Base-by-base conservation (phyloP, 331 rosid genomes). In the Spiraea crenata region DNA sequence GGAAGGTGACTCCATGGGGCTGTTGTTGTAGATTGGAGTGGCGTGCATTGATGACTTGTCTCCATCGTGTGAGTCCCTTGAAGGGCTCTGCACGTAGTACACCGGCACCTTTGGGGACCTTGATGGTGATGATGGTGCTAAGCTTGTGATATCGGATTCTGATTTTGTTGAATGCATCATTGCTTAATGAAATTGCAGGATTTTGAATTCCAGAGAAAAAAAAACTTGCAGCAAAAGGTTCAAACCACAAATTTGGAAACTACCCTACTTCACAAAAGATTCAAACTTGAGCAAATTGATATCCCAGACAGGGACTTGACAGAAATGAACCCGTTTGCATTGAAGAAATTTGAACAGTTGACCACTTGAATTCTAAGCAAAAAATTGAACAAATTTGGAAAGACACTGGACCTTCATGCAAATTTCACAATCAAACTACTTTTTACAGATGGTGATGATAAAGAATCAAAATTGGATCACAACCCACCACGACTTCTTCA, bases 1-100 rank as follows among this genome's bases (percentile, higher is more conserved):
- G 3, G 96, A 89, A 8, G 99, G 99, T 0, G 99, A 95, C 76
- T 95, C 99, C 87, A 80, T 85, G 2, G 97, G 99, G 77, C 97
- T 93, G 57, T 91, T 91, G 76, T 85, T 85, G 58, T 92, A 93
- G 65, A 90, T 80, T 45, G 96, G 95, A 68, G 99, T 91, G 2
- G 95, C 86, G 10, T 91, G 95, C 92, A 88, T 80, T 56, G 96
- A 87, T 6, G 95, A 95, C 86, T 89, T 95, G 77, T 95, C 96
- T 1, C 96, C 99, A 84, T 91, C 97, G 5, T 89, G 87, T 2
- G 99, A 93, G 69, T 90, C 96, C 79, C 96, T 86, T 12, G 97
- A 91, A 63, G 97, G 99, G 80, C 99, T 93, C 72, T 93, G 97
- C 3, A 91, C 99, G 48, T 84, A 91, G 80, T 95, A 91, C 10